Base-by-base conservation (phyloP, 306 rosid species). In the Clitoria ternatea region DNA sequence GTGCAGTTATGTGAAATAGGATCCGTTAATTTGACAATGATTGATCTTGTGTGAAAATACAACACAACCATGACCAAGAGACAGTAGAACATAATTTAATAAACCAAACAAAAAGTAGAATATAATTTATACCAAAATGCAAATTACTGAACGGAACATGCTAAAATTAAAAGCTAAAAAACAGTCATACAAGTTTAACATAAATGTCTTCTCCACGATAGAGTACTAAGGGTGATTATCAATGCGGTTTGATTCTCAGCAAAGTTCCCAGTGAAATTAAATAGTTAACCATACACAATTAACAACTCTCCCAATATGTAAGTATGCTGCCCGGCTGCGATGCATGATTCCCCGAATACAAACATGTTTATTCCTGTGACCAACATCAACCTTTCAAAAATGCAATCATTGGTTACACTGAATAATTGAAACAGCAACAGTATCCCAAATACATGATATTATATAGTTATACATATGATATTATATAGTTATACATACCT, bases 401-500 rank as follows among this genome's bases (percentile, higher is more conserved):
- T 70, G 69, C n/a, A 55, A 63, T 63, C 70, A 15, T n/a, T 53
- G 17, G 37, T 39, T 73, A 48, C n/a, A 60, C 42, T 26, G 48
- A 36, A 36, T 33, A 20, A 27, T 32, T 50, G 44, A 30, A 45
- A 76, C 9, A 35, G 27, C 4, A 53, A 53, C 36, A 13, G 19
- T 4, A 17, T 12, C 4, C n/a, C n/a, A n/a, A n/a, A n/a, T n/a
- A n/a, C n/a, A n/a, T n/a, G n/a, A n/a, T n/a, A n/a, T n/a, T n/a
- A n/a, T n/a, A n/a, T n/a, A n/a, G n/a, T n/a, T n/a, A n/a, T n/a
- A n/a, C n/a, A n/a, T n/a, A n/a, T n/a, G n/a, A n/a, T n/a, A n/a
- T 54, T 39, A 52, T 11, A 12, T 8, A 63, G 56, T 22, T 15
- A 67, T 68, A 77, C 85, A 59, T 40, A 87, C 69, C 75, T 85